Evolutionary conservation across 164 flowering plant species (phyloP).

Genomic region (Stephania cephalantha): DNA sequence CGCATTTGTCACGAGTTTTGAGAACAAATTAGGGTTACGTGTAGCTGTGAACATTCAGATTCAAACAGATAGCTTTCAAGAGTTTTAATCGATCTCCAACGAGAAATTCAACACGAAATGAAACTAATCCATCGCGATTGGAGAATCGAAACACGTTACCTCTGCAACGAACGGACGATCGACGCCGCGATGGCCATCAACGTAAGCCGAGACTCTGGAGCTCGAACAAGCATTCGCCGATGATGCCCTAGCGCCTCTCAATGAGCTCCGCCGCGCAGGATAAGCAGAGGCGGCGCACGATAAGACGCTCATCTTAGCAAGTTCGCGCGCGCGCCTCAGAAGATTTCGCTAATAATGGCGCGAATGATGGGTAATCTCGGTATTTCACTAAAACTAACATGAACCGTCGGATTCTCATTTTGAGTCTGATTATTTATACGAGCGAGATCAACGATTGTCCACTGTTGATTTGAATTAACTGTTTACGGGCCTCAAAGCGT

Average conservation of each 20-base stretch:
- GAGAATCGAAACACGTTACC: constrained; percentile 23
- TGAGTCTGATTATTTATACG: too few species aligned
- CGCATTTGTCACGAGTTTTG: neutral
- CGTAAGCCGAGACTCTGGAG: constrained; percentile 20
- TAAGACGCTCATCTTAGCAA: constrained; percentile 22
- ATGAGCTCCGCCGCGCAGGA: constrained; percentile 20
- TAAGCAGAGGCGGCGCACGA: constrained; percentile 31
- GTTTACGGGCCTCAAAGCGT: neutral
- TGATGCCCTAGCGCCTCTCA: constrained; percentile 8
- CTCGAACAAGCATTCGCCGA: constrained; percentile 18
- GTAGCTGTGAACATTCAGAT: too few species aligned
- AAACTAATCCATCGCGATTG: neutral
- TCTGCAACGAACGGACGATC: constrained; percentile 43
- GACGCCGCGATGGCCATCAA: constrained; percentile 13
- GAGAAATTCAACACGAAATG: neutral
- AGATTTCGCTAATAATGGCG: constrained; percentile 1
- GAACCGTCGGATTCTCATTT: neutral
- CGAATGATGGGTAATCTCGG: neutral
- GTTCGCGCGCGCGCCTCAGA: neutral
- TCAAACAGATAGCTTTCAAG: too few species aligned
- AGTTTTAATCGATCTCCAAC: too few species aligned
- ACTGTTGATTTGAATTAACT: neutral
- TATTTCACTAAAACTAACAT: neutral
- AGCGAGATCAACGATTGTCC: neutral
- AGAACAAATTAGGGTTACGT: neutral